phyloP scores from a whole-genome alignment of 345 rosid genomes.

The Mangifera indica region DNA sequence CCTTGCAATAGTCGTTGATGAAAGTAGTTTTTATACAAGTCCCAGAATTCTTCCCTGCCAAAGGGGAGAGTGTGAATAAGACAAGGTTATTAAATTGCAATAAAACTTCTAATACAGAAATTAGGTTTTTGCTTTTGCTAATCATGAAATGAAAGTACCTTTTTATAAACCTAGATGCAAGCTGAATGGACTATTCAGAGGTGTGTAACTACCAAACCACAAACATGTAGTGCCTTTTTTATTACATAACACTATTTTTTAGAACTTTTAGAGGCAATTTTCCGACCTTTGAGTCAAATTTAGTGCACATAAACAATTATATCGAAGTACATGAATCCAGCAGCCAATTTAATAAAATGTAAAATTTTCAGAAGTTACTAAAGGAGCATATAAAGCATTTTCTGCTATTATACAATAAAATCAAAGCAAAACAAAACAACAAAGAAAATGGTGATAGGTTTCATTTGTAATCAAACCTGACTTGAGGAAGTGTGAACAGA shows the following conservation, averaged over 20 bases:
- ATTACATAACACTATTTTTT: not conserved
- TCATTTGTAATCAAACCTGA: slow-evolving; percentile 47
- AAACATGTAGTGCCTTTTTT: too few relatives aligned
- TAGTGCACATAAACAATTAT: too few relatives aligned
- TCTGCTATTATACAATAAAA: not conserved
- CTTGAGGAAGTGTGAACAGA: slow-evolving; percentile 81
- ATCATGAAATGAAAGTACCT: too few relatives aligned
- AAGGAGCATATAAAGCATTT: not conserved
- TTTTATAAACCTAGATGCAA: too few relatives aligned
- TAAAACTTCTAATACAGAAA: not conserved
- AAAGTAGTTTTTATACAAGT: slow-evolving; percentile 69
- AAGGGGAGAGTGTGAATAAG: not conserved
- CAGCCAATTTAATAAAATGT: not conserved
- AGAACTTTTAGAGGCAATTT: not conserved
- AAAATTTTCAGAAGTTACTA: not conserved
- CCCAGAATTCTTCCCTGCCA: slow-evolving; percentile 89
- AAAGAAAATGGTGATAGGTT: not conserved
- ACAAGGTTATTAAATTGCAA: not conserved
- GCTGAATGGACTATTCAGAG: not conserved
- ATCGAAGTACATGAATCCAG: not conserved
- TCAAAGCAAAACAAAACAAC: not conserved
- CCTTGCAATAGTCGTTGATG: slow-evolving; percentile 58
- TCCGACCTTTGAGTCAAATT: not conserved
- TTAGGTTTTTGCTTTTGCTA: too few relatives aligned
- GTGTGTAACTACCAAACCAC: not conserved